phyloP scores from a whole-genome alignment of 352 stramenopile species.

The Globisporangium okanoganense region DNA sequence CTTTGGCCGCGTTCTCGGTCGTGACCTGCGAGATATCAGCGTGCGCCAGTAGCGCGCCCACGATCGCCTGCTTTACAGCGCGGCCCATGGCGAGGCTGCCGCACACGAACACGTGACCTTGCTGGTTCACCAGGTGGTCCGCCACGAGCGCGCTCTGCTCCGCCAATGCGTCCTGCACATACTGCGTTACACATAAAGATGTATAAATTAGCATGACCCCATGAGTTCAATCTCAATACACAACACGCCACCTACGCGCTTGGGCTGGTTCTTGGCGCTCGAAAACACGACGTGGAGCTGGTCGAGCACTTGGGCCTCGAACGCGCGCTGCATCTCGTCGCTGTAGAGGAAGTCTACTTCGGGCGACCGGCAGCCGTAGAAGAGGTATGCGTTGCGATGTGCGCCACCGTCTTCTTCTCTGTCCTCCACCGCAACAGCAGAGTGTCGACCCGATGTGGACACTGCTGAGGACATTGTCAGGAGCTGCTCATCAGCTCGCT shows the following conservation, averaged over 20 bases:
- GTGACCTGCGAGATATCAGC: conserved; percentile 24
- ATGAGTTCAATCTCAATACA: background rate
- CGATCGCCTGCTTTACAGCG: conserved; percentile 65
- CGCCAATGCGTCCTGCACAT: conserved; percentile 66
- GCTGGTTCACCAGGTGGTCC: conserved; percentile 44
- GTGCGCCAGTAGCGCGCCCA: conserved; percentile 41
- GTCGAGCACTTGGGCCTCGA: conserved; percentile 39
- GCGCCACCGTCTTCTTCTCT: background rate
- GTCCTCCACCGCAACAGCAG: conserved; percentile 5
- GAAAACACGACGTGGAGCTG: conserved; percentile 65
- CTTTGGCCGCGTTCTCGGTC: conserved; percentile 38
- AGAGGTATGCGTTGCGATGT: conserved; percentile 58
- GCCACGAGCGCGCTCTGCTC: conserved; percentile 56
- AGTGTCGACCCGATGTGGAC: background rate
- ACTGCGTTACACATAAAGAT: conserved; percentile 25
- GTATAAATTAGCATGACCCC: background rate
- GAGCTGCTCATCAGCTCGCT: conserved; percentile 19
- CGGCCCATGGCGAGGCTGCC: conserved; percentile 77
- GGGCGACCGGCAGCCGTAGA: conserved; percentile 65
- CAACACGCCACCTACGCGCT: conserved; percentile 34
- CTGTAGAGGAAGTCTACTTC: conserved; percentile 71
- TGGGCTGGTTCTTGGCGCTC: conserved; percentile 21
- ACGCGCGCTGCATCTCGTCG: conserved; percentile 49
- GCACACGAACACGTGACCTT: conserved; percentile 73
- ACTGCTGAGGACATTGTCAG: background rate